A percentile compares a stretch with the other conserved stretches of the same genome.
Conservation (phyloP, 306 rosid species). For the Astragalus glycyphyllos region DNA sequence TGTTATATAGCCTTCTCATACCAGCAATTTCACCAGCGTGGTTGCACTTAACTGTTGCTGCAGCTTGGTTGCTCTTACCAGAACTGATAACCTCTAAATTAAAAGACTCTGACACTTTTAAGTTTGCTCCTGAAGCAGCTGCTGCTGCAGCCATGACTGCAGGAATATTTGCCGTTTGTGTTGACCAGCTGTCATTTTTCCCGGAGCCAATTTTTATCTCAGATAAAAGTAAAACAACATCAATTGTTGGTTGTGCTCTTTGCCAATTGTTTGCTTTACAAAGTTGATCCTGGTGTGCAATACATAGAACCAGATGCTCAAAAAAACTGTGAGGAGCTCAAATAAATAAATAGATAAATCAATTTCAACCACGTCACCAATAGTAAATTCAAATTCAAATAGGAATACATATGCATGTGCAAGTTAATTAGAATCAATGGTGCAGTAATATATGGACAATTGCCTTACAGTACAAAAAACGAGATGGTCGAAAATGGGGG, state of each 20-base stretch:
- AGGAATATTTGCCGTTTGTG: slow-evolving; percentile 88
- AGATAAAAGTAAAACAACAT: slow-evolving; percentile 89
- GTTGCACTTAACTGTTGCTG: slow-evolving; percentile 94
- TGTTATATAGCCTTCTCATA: slow-evolving; percentile 96
- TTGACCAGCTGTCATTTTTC: slow-evolving; percentile 85
- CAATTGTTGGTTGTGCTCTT: slow-evolving; percentile 89
- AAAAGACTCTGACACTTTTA: slow-evolving; percentile 87
- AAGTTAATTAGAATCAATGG: slow-evolving; percentile 21
- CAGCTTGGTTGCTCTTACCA: slow-evolving; percentile 91
- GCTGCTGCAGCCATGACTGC: slow-evolving; percentile 99
- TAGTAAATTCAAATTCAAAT: slow-evolving; percentile 10
- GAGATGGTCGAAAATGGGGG: background rate
- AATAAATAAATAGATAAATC: slow-evolving; percentile 8
- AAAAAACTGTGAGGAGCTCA: slow-evolving; percentile 32
- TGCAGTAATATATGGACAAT: slow-evolving; percentile 8
- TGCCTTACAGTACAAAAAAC: slow-evolving; percentile 1
- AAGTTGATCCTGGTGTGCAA: slow-evolving; percentile 76
- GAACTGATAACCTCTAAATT: slow-evolving; percentile 96
- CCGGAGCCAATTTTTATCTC: slow-evolving; percentile 93
- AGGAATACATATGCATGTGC: slow-evolving; percentile 30
- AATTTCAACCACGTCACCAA: slow-evolving; percentile 2
- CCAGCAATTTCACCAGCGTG: slow-evolving; percentile 99
- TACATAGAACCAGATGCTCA: slow-evolving; percentile 34
- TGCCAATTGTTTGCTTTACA: slow-evolving; percentile 97
- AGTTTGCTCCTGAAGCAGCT: slow-evolving; percentile 92